Conservation (phyloP, 2,329 filamentous ascomycete species). For the Epichloe amarillans region DNA sequence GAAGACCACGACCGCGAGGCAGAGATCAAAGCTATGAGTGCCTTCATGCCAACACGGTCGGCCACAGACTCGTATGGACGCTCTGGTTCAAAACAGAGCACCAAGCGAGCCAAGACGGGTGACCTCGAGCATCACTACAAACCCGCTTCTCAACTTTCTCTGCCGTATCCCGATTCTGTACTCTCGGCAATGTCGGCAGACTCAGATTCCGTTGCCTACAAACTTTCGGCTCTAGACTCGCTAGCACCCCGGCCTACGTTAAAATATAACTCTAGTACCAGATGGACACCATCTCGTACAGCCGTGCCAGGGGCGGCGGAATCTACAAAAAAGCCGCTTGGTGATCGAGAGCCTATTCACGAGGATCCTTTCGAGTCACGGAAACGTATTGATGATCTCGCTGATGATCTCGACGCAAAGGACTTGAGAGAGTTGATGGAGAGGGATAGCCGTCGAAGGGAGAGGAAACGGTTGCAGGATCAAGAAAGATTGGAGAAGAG, state of each 20-base stretch:
- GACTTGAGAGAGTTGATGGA: constrained; percentile 84
- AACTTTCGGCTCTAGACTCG: constrained; percentile 65
- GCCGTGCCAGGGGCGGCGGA: constrained; percentile 33
- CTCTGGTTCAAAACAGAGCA: constrained; percentile 50
- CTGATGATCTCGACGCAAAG: constrained; percentile 72
- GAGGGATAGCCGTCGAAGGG: constrained; percentile 65
- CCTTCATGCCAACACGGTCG: constrained; percentile 51
- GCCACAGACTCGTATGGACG: constrained; percentile 45
- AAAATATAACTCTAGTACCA: constrained; percentile 54
- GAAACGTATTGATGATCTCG: constrained; percentile 56
- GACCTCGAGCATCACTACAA: constrained; percentile 40
- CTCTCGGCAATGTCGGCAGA: constrained; percentile 64
- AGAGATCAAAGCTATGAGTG: constrained; percentile 76
- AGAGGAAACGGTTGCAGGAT: constrained; percentile 58
- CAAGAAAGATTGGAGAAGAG: constrained; percentile 53
- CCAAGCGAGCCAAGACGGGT: constrained; percentile 48
- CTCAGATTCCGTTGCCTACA: constrained; percentile 62
- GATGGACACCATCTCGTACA: constrained; percentile 35
- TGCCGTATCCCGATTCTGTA: constrained; percentile 61
- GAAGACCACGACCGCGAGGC: constrained; percentile 69
- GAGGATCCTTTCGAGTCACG: constrained; percentile 48
- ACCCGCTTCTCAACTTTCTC: constrained; percentile 57
- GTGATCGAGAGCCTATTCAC: constrained; percentile 38
- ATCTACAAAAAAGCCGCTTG: constrained; percentile 37
- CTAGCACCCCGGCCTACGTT: constrained; percentile 77